Evolutionary conservation across 2,329 filamentous ascomycete genomes (phyloP), one percentile per base, ranked within the genome.

Genomic region (Paracamarosporium sp.): DNA sequence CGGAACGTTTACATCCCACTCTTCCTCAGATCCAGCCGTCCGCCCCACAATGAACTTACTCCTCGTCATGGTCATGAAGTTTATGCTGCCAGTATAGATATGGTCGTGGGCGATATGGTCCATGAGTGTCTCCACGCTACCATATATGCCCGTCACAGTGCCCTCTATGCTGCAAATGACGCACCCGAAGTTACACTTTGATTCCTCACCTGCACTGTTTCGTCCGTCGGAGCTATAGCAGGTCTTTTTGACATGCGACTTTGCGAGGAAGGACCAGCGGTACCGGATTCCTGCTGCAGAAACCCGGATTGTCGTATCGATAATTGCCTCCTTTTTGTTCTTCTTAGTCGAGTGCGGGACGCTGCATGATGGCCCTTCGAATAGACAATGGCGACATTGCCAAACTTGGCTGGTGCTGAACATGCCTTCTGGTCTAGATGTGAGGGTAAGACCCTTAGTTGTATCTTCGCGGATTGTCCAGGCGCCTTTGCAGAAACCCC

Each of bases 401-500:
- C 74, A 78, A 22, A 75, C 56, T n/a, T 71, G 66, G 9, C 57
- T 60, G 6, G 61, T 68, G 38, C 65, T 72, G 62, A 76, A 78
- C 69, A 75, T 67, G 31, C 76, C 76, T 2, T 62, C 64, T 0
- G 75, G 76, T 17, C 70, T 65, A 1, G 62, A 69, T 43, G 73
- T 69, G 5, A 75, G 35, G 0, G 35, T 31, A 0, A 78, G 62
- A 0, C 75, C 75, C n/a, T 74, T 74, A 24, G 69, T 71, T 2
- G 61, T 20, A 13, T 76, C 72, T 59, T 74, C 72, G 31, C 75
- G 70, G 2, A 69, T 61, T 1, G 66, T 66, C 76, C 76, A 78
- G 2, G 76, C 69, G 31, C 76, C 76, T 66, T 77, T 77, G 65
- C 76, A 78, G 64, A 78, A 78, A 20, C 75, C 75, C 71, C 73